Evolutionary conservation across 2,329 filamentous ascomycete species (phyloP), one percentile per base, ranked within the genome.

Genomic region (Leptographium radiaticola): DNA sequence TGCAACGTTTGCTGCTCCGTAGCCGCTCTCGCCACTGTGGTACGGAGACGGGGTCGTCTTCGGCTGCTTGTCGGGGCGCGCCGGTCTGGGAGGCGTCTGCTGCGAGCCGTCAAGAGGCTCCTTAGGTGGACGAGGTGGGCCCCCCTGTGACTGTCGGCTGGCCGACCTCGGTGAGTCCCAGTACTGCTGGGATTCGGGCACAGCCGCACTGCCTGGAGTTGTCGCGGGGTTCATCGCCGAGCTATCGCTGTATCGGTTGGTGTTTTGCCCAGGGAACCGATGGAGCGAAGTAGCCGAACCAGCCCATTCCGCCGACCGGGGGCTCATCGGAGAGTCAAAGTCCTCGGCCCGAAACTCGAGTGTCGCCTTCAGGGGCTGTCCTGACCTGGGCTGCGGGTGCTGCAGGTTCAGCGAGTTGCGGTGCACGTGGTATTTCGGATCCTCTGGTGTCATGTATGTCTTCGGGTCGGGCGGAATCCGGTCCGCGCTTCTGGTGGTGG

Each of bases 361-460:
- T 1, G 84, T 80, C 31, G 79, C 85, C 61, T 86, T 82, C 67
- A 88, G 87, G 31, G 83, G 81, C 64, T 86, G 82, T 0, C 86
- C 86, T 18, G 79, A 81, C 33, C 85, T 75, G 10, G 87, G 87
- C 65, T 90, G 86, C 7, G 87, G 87, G 66, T 91, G 87, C 64
- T 89, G 81, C 42, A 91, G 71, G 62, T 89, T 88, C 54, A 90
- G 67, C 31, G 86, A 89, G 68, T 90, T 87, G 60, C 87, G 83
- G 65, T 90, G 85, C 54, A 85, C 86, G 66, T 86, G 84, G 67
- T 90, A 90, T 67, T 90, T 90, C 48, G 86, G 85, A 60, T 89
- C 84, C 62, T 80, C 83, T 34, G 72, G 71, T 6, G 75, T 75
- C 62, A 77, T 74, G 55, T 78, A 78, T 2, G 75, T 72, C 44